Evolutionary conservation across 140 eudicot species (phyloP), one percentile per base, ranked within the genome.

Genomic region (Cichorium intybus): DNA sequence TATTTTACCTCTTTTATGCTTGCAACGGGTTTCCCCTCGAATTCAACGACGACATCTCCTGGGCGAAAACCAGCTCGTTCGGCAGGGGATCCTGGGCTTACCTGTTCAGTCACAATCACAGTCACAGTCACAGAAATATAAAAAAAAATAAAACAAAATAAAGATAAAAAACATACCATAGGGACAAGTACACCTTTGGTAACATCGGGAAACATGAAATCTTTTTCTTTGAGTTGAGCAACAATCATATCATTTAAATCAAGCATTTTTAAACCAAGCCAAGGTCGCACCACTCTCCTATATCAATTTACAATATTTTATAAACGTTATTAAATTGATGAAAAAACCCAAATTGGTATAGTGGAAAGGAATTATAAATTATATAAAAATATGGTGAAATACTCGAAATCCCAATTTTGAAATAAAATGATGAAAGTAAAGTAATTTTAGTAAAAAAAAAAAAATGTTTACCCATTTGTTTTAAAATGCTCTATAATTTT

Each of bases 231-330:
- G 21, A 89, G 87, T 69, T 89, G 97, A 54, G 90, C 84, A 71
- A 80, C 77, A 75, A 89, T 85, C 91, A 89, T 71, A 37, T 83
- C 88, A 77, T 85, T 89, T 52, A 89, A 81, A 81, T 89, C 97
- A 75, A 89, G 71, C 97, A 89, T 85, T 75, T 89, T 89, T 73
- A 89, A 58, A 50, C 97, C 97, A 50, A 85, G 85, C 97, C 97
- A 89, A 51, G 97, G 91, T 65, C 97, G 84, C 61, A 89, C 85
- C 34, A 89, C 95, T 76, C 97, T 85, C 75, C 97, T 89, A 79
- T 78, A 82, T 56, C 29, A 70, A 57, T 22, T 58, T 63, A 8
- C 33, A 62, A n/a, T 10, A 24, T 52, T 21, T 16, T 34, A 10
- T 39, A 39, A 35, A 39, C n/a, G 46, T 39, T n/a, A 49, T 49